Evolutionary conservation across 1,284 basidiomycete species (phyloP).

Genomic region (Pseudozyma hubeiensis): DNA sequence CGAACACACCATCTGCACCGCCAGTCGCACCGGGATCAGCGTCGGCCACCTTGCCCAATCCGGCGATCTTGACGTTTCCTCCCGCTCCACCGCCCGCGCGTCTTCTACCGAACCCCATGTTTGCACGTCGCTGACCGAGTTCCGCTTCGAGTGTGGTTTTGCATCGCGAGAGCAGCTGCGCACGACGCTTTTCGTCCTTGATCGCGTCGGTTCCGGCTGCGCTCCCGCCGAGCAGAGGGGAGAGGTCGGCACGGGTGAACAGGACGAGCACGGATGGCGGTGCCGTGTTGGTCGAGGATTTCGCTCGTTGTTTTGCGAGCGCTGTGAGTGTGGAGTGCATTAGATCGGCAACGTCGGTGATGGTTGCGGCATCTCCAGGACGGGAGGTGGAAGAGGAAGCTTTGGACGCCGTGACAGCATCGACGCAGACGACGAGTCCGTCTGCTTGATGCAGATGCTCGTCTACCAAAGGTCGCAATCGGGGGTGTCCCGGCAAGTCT

Average conservation of each 20-base stretch:
- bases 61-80: conserved; percentile 58
- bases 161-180: conserved; percentile 61
- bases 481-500: conserved; percentile 63
- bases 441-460: conserved; percentile 55
- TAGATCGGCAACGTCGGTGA: conserved; percentile 52
- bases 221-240: conserved; percentile 56
- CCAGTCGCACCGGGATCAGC: conserved; percentile 6
- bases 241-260: conserved; percentile 64
- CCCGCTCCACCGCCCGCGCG: background rate
- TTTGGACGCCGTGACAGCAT: conserved; percentile 60
- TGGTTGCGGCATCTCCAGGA: conserved; percentile 26
- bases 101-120: conserved; percentile 54
- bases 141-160: conserved; percentile 57
- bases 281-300: conserved; percentile 6
- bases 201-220: conserved; percentile 37
- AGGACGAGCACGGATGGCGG: conserved; percentile 58
- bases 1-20: conserved; percentile 31
- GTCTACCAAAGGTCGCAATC: conserved; percentile 52
- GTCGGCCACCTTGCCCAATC: conserved; percentile 55
- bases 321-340: conserved; percentile 57
- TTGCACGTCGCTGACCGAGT: conserved; percentile 50
- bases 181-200: conserved; percentile 55
- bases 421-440: conserved; percentile 64
- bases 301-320: conserved; percentile 40
- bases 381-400: conserved; percentile 14